Percentiles rank a stretch among this genome's conserved stretches.
Conservation (phyloP, 2,329 filamentous ascomycete species). For the Colletotrichum tropicale region DNA sequence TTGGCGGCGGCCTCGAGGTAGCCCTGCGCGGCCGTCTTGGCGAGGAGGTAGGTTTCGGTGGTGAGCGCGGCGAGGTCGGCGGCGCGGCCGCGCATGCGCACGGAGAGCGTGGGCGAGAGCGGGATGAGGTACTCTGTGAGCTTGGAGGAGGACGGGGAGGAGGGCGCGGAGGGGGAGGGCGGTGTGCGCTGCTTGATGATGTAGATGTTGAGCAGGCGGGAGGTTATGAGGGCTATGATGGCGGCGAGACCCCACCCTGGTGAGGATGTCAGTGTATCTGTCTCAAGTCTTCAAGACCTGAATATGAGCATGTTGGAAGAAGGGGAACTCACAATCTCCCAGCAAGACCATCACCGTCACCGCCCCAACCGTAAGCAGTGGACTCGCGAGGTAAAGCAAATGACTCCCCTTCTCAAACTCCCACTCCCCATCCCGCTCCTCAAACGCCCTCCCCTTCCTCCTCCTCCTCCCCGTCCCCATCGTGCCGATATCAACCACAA, state of each 20-base stretch:
- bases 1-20: constrained; percentile 59
- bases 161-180: neutral
- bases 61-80: constrained; percentile 66
- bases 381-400: constrained; percentile 51
- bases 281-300: too few relatives aligned
- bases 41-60: constrained; percentile 58
- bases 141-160: constrained; percentile 22
- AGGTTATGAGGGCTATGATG: constrained; percentile 53
- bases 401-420: constrained; percentile 53
- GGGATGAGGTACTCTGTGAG: constrained; percentile 55
- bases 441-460: constrained; percentile 25
- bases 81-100: constrained; percentile 57
- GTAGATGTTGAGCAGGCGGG: constrained; percentile 60
- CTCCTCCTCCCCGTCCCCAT: constrained; percentile 11
- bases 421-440: constrained; percentile 27
- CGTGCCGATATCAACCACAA: constrained; percentile 25
- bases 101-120: constrained; percentile 53
- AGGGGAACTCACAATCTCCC: constrained; percentile 39
- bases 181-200: constrained; percentile 56
- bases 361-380: constrained; percentile 48
- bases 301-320: too few relatives aligned
- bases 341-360: constrained; percentile 50
- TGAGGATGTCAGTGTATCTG: constrained; percentile 25
- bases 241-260: constrained; percentile 51
- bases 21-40: constrained; percentile 53